A percentile compares a stretch with the other conserved stretches of the same genome.
Conservation (phyloP, 257 asterid species). For the Capsicum chinense region DNA sequence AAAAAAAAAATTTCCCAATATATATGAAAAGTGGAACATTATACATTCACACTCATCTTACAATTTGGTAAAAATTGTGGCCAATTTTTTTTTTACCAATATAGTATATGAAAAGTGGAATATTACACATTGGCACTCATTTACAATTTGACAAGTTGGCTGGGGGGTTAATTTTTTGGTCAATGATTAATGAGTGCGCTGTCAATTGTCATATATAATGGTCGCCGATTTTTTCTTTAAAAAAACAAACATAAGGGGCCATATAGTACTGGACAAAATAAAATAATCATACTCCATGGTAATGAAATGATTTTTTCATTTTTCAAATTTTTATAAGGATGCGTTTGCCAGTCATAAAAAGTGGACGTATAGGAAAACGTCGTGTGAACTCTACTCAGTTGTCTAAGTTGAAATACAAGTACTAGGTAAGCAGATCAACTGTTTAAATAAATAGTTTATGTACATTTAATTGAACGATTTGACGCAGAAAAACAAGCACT, state of each 20-base stretch:
- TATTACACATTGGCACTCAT: background rate
- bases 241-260: background rate
- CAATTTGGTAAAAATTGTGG: too few relatives aligned
- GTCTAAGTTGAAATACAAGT: background rate
- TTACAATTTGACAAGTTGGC: background rate
- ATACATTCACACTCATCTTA: too few relatives aligned
- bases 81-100: too few relatives aligned
- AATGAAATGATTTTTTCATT: background rate
- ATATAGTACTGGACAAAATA: background rate
- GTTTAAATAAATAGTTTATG: background rate
- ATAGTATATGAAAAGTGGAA: background rate
- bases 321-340: background rate
- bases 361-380: background rate
- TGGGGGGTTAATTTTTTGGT: background rate
- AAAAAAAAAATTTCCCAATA: too few relatives aligned
- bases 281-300: background rate
- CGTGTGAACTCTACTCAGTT: conserved; percentile 7
- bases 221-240: background rate
- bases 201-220: background rate
- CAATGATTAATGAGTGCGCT: background rate
- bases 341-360: background rate
- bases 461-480: background rate
- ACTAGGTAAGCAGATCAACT: background rate
- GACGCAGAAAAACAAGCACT: background rate
- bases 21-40: too few relatives aligned